Evolutionary conservation across 257 asterid genomes (phyloP), one percentile per base, ranked within the genome.

Genomic region (Pogostemon cablin): DNA sequence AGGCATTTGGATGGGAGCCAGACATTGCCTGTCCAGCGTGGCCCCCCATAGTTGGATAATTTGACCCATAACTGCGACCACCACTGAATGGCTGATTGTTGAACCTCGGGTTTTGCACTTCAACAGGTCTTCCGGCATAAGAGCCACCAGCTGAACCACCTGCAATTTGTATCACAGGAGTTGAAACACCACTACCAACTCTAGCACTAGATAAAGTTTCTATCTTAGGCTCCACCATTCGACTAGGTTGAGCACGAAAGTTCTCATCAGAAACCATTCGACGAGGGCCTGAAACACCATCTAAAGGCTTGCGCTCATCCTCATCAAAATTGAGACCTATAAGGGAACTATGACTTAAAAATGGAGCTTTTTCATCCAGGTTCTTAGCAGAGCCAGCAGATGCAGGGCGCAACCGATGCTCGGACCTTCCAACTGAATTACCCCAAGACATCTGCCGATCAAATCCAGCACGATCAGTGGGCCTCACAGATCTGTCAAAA

Each of bases 291-390:
- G 95, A 80, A 58, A 40, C 79, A 56, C 92, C 96, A 81, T 93
- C 97, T 73, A 93, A 69, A 9, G 98, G 98, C 85, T 86, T 93
- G 72, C 98, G 87, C 74, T 93, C 98, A 75, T 90, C 98, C 82
- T 93, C 98, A 40, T 93, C 98, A 53, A 93, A 93, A 82, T 90
- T 86, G 64, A 88, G 84, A 46, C 98, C 97, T 12, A 93, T 86
- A 54, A 70, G 80, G 5, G 83, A 71, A 62, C 71, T 83, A 39
- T 84, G 84, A 73, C 44, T 84, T 50, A 86, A 66, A 76, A 93
- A 88, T n/a, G 86, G 88, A 20, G 86, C 62, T 72, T 85, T 90
- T 39, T 88, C 98, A 55, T 90, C 97, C 49, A 85, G 86, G 79
- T 73, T 88, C 75, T 88, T 83, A 3, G 74, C 69, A 9, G 92